Base-by-base conservation (phyloP, 371 early-diverging fungal genomes). In the Apophysomyces variabilis region DNA sequence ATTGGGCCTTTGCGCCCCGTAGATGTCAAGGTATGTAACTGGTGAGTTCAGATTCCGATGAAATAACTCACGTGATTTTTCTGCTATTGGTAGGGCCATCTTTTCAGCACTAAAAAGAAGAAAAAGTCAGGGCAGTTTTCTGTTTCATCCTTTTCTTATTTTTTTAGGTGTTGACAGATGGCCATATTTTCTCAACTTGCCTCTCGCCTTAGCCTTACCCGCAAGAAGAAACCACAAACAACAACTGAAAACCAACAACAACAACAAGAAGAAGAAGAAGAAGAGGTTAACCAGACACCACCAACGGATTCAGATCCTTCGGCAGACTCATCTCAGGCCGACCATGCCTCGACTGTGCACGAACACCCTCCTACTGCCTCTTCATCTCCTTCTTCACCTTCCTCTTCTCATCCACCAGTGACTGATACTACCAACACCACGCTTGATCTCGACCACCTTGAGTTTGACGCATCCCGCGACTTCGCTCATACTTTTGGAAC, bases 401-500 rank as follows among this genome's bases (percentile, higher is more conserved):
- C 32, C 32, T 26, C 32, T 26, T 26, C 32, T 26, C 32, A 26
- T 26, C 32, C 32, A 26, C 32, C 32, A 26, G 32, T 26, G 32
- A 26, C 32, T 26, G 46, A 45, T 45, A 45, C 46, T 0, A 45
- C 46, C 3, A 13, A 13, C 6, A 45, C 16, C 4, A 13, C 46
- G 4, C 5, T 45, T 7, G 47, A 65, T 21, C 35, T 66, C 2
- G 66, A 54, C n/a, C 38, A 38, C 26, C 66, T 66, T 38, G 66
- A 66, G 36, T 66, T 66, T 61, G 36, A 60, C 5, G 60, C 60
- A 8, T 66, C 66, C 9, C 58, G 66, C 7, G 66, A 66, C 37
- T 44, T 66, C 6, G 66, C 60, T 18, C 56, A 47, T n/a, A 37
- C 13, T 4, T 61, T 66, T 38, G 60, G 66, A 14, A 57, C 32